These are phyloP conservation scores for Drechslerella coelobrocha DNA, from an alignment of 2,329 filamentous ascomycete genomes.

Conservation along the genomic window DNA sequence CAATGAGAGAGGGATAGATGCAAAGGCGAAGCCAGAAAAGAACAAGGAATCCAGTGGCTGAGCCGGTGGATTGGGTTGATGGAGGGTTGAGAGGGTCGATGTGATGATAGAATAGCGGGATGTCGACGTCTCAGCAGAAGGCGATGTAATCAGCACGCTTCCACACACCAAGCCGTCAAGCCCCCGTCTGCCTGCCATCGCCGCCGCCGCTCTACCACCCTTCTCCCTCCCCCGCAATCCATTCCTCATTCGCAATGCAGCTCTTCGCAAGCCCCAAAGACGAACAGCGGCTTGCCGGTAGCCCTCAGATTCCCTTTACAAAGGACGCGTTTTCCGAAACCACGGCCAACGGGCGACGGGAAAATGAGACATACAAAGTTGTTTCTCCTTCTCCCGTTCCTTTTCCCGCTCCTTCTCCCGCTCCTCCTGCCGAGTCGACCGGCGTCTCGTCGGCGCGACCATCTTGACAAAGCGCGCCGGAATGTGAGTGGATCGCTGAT, in stretches of 20 bases:
- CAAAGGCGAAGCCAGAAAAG: neutral
- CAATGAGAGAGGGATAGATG: neutral
- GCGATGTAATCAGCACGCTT: neutral
- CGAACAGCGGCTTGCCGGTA: slow-evolving; percentile 2
- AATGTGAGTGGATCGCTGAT: neutral
- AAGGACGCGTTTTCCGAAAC: slow-evolving; percentile 10
- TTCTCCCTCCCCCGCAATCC: neutral
- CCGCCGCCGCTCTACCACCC: neutral
- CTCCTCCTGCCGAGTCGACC: slow-evolving; percentile 47
- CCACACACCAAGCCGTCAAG: slow-evolving; percentile 3
- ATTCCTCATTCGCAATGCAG: neutral
- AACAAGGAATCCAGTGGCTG: neutral
- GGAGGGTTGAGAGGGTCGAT: neutral
- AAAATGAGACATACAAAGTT: slow-evolving; percentile 45
- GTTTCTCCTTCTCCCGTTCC: slow-evolving; percentile 44
- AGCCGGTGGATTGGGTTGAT: too few relatives aligned
- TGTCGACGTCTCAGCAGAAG: slow-evolving; percentile 10
- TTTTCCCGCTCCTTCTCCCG: slow-evolving; percentile 18
- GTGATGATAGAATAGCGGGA: neutral
- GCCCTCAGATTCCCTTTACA: slow-evolving; percentile 8
- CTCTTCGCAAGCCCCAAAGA: neutral
- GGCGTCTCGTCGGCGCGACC: slow-evolving; percentile 37
- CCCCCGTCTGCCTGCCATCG: neutral
- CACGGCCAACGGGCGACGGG: slow-evolving; percentile 8
- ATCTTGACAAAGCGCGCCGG: slow-evolving; percentile 9